These are phyloP conservation scores for Aspergillus hancockii DNA, from an alignment of 495 filamentous ascomycete species.

Conservation along the genomic window DNA sequence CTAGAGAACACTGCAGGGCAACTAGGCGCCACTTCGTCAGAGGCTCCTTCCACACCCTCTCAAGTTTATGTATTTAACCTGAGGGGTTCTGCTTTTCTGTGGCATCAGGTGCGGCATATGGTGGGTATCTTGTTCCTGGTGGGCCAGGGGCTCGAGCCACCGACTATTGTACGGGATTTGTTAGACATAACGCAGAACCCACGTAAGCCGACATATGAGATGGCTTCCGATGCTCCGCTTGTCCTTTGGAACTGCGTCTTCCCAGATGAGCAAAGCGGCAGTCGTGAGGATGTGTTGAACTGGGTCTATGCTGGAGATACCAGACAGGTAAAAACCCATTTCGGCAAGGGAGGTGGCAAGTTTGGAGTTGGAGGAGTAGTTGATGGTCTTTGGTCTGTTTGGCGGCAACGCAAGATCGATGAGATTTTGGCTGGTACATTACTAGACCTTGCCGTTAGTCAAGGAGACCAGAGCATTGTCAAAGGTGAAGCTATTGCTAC, in stretches of 20 bases:
- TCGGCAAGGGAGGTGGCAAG: conserved; percentile 48
- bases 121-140: conserved; percentile 82
- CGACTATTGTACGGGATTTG: conserved; percentile 68
- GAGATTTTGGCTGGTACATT: conserved; percentile 74
- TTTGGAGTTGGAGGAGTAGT: conserved; percentile 68
- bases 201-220: conserved; percentile 76
- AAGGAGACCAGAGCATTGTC: conserved; percentile 41
- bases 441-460: conserved; percentile 59
- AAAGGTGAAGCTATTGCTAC: conserved; percentile 28
- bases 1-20: conserved; percentile 20
- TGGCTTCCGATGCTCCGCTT: conserved; percentile 85
- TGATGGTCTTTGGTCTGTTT: conserved; percentile 74
- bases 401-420: conserved; percentile 85
- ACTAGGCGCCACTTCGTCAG: conserved; percentile 20
- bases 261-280: conserved; percentile 55
- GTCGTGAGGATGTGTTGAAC: conserved; percentile 61
- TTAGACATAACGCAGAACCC: conserved; percentile 71
- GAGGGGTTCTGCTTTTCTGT: conserved; percentile 90
- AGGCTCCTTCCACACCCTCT: conserved; percentile 34
- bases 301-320: conserved; percentile 76
- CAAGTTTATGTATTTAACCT: conserved; percentile 85
- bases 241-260: conserved; percentile 96
- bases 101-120: conserved; percentile 97
- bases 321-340: conserved; percentile 32
- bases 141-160: conserved; percentile 84